Evolutionary conservation across 1,284 basidiomycete genomes (phyloP), one percentile per base, ranked within the genome.

Genomic region (Trichosporon asahii): DNA sequence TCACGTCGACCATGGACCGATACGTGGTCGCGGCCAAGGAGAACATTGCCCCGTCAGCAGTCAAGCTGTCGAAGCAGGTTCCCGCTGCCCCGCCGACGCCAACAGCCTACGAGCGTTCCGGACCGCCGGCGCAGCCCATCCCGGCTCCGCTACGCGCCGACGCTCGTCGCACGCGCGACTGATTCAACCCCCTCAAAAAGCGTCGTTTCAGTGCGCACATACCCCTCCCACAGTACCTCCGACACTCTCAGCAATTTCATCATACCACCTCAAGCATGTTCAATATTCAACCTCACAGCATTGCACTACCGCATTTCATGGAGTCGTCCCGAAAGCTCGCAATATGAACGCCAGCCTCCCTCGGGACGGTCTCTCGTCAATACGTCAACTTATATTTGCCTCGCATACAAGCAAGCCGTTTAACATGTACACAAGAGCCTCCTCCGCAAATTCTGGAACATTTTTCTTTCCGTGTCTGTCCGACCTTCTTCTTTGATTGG

Each of bases 21-120:
- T 67, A 69, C 67, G 73, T 73, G n/a, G 72, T 76, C 37, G 70
- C 74, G 18, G 75, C 75, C 44, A 83, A 83, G 72, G 82, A 83
- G 76, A 83, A 83, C 76, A 77, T 82, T 68, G 76, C 78, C 4
- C 80, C 75, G 11, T 27, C 77, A 1, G 65, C 67, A 63, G 60
- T 73, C 68, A 70, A 68, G 55, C 68, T 70, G 66, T 69, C 68
- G 27, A 68, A 61, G 49, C 49, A 53, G 49, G 21, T 23, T 8
- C 44, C 44, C 18, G 49, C 21, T 18, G 29, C 15, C 3, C 29
- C 68, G 64, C 71, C 70, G 40, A 71, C 75, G 69, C 66, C 70
- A 3, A 55, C 69, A 21, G 64, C 68, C 18, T 49, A 67, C n/a
- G 66, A 35, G 12, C 65, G 37, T 35, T 29, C 66, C 25, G 44